These are phyloP conservation scores for Solanum habrochaites DNA, from an alignment of 257 asterid species.

Conservation along the genomic window DNA sequence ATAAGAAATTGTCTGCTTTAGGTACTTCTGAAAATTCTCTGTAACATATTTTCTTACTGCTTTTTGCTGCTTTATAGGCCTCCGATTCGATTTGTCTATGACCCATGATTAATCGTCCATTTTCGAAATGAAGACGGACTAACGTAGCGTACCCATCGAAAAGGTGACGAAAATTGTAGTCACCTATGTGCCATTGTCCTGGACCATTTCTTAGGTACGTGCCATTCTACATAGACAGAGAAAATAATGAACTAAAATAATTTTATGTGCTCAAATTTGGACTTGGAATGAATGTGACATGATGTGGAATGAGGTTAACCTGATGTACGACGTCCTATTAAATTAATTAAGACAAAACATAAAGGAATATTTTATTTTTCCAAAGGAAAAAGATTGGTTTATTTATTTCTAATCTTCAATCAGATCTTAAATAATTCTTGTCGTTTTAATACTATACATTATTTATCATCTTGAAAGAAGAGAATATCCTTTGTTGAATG, in stretches of 20 bases:
- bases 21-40: constrained; percentile 90
- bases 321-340: too few relatives aligned
- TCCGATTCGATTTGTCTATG: constrained; percentile 87
- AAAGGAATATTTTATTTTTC: neutral
- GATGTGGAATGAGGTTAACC: neutral
- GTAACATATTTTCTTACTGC: constrained; percentile 58
- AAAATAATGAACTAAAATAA: neutral
- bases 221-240: constrained; percentile 58
- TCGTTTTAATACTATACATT: neutral
- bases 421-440: neutral
- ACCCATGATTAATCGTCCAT: constrained; percentile 59
- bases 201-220: constrained; percentile 95
- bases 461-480: neutral
- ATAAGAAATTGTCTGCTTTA: constrained; percentile 49
- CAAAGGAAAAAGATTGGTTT: neutral
- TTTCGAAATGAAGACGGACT: constrained; percentile 65
- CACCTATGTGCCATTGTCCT: constrained; percentile 86
- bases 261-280: neutral
- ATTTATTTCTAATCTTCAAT: neutral
- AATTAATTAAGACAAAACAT: neutral
- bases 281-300: constrained; percentile 13
- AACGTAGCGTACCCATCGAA: constrained; percentile 97
- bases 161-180: constrained; percentile 83
- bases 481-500: neutral
- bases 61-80: constrained; percentile 76